Evolutionary conservation across 2,329 filamentous ascomycete species (phyloP).

Genomic region (Elsinoe australis): DNA sequence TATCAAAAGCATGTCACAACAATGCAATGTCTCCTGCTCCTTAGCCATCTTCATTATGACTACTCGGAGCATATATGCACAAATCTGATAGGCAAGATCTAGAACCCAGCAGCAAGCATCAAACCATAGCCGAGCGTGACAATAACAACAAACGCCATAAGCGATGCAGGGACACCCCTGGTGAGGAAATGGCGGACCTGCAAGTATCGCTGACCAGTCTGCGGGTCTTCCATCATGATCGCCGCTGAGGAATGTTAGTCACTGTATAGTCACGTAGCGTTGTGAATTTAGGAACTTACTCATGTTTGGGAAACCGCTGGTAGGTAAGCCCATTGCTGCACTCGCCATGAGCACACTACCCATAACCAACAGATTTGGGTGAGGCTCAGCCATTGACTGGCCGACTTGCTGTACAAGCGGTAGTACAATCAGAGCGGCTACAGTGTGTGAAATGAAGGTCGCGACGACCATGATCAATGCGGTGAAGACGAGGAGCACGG

Average conservation of each 20-base stretch:
- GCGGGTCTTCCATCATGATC: conserved; percentile 97
- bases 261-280: not conserved
- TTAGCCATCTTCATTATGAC: no score
- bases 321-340: conserved; percentile 94
- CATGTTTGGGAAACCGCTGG: conserved; percentile 97
- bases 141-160: conserved; percentile 73
- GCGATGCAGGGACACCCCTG: conserved; percentile 77
- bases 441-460: conserved; percentile 96
- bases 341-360: conserved; percentile 91
- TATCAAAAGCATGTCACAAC: no score
- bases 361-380: conserved; percentile 94
- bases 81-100: conserved; percentile 23
- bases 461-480: conserved; percentile 81
- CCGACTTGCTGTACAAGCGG: conserved; percentile 86
- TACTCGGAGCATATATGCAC: no score
- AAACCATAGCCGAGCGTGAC: conserved; percentile 84
- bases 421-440: conserved; percentile 88
- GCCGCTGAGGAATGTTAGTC: conserved; percentile 54
- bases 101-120: conserved; percentile 69
- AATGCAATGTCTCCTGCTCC: no score
- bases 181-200: conserved; percentile 91
- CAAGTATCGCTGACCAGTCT: conserved; percentile 84
- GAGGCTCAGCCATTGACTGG: conserved; percentile 73
- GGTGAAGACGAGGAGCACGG: conserved; percentile 78
- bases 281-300: conserved; percentile 65